Conservation (phyloP, 495 filamentous ascomycete species). For the Annulohypoxylon stygium region DNA sequence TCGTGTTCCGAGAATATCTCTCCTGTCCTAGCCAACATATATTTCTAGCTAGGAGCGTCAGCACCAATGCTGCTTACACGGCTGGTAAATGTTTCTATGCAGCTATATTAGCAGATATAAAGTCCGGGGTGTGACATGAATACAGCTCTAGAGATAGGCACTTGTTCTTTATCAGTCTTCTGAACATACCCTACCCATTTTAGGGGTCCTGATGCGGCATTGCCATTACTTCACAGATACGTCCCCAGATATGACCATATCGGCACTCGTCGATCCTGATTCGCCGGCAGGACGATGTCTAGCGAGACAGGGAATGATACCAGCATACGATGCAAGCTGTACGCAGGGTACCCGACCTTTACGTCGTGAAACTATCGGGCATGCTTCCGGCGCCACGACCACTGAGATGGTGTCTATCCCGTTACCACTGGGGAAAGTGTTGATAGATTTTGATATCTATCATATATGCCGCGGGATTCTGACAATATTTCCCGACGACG, state of each 20-base stretch:
- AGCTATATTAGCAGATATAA: background rate
- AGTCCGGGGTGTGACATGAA: background rate
- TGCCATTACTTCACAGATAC: background rate
- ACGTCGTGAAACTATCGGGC: background rate
- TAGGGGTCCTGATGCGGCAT: background rate
- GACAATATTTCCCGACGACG: background rate
- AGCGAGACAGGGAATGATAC: background rate
- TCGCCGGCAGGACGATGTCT: background rate
- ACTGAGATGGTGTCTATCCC: background rate
- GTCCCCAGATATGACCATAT: background rate
- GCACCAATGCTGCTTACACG: constrained; percentile 10
- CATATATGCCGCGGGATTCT: background rate
- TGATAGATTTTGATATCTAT: background rate
- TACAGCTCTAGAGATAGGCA: constrained; percentile 11
- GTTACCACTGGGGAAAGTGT: background rate
- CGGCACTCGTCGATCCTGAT: constrained; percentile 10
- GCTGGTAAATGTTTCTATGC: constrained; percentile 30
- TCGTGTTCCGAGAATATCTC: background rate
- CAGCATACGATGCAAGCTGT: background rate
- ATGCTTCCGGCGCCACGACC: background rate
- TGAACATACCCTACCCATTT: constrained; percentile 2
- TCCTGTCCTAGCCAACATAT: background rate
- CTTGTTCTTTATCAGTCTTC: background rate
- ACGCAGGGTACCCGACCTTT: background rate
- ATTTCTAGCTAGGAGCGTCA: background rate